Base-by-base conservation (phyloP, 2,329 filamentous ascomycete species). In the Amphichorda felina region DNA sequence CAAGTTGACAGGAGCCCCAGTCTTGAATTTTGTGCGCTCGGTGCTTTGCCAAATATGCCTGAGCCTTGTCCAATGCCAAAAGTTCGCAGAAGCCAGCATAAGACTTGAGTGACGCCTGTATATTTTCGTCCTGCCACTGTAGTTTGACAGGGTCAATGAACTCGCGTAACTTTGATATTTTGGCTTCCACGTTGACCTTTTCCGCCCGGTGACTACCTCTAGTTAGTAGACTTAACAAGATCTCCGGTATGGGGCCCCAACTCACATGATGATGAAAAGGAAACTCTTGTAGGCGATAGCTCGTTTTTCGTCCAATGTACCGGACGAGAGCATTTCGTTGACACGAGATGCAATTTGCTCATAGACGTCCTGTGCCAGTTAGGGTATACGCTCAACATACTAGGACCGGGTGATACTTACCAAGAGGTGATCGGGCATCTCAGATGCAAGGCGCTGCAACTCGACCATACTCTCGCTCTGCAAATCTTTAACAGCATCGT, bases 341-440 rank as follows among this genome's bases (percentile, higher is more conserved):
- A 96, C 79, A 50, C 86, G 86, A 26, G 69, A 70, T 53, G 94
- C 84, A 19, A 98, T 73, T 46, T 91, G 76, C 39, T 89, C 82
- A 53, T 95, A 96, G 19, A 93, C 88, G 26, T 77, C 76, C 76
- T 79, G 33, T 5, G 5, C 4, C 31, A 7, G 28, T 33, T n/a
- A 26, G 15, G 13, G 6, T 11, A 10, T n/a, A 27, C 8, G 8
- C 17, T 13, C 10, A 17, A 16, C 5, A 11, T 13, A 18, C 8
- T 17, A 29, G 10, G 3, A 17, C n/a, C 13, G 33, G 30, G 32
- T 17, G 9, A 32, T 11, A 40, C 68, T 60, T 60, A 82, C 73
- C 47, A 91, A 69, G 41, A 98, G 77, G 51, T 94, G 82, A 53
- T 96, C 84, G 0, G 91, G 82, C 70, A 95, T 94, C 48, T 87